Conservation (phyloP, 129 eudicot species). For the Pulicaria dysenterica region DNA sequence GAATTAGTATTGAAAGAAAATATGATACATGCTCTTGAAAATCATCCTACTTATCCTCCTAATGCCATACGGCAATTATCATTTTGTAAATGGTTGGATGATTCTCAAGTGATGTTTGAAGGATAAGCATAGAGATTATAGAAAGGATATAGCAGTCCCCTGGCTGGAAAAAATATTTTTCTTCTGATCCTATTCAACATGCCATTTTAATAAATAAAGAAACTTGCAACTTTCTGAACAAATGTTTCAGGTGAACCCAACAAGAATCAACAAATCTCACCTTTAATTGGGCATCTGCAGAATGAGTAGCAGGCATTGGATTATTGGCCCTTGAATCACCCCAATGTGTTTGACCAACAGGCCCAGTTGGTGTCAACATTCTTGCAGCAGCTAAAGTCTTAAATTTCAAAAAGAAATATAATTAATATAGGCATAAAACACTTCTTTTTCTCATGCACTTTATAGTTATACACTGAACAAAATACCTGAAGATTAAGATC, state of each 20-base stretch:
- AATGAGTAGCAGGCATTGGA: conserved; percentile 71
- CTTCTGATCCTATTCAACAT: background rate
- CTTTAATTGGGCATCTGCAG: conserved; percentile 96
- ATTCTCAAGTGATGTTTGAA: too few relatives aligned
- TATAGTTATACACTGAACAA: background rate
- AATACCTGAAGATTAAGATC: conserved; percentile 97
- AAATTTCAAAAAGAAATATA: background rate
- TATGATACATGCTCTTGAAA: too few relatives aligned
- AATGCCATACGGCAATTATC: too few relatives aligned
- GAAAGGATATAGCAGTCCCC: background rate
- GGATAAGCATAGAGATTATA: background rate
- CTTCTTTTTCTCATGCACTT: background rate
- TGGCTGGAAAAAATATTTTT: background rate
- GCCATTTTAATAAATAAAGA: background rate
- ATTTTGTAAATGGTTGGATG: too few relatives aligned
- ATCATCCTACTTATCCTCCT: too few relatives aligned
- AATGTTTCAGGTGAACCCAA: background rate
- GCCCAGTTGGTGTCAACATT: conserved; percentile 90
- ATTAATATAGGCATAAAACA: conserved; percentile 5
- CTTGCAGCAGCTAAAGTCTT: conserved; percentile 95
- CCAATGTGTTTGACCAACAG: conserved; percentile 93
- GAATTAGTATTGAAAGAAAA: too few relatives aligned
- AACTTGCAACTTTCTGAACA: background rate
- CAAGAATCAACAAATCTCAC: conserved; percentile 29
- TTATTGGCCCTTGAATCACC: conserved; percentile 82